phyloP scores from a whole-genome alignment of 108 stramenopile species.

The Cyclotella cryptica region DNA sequence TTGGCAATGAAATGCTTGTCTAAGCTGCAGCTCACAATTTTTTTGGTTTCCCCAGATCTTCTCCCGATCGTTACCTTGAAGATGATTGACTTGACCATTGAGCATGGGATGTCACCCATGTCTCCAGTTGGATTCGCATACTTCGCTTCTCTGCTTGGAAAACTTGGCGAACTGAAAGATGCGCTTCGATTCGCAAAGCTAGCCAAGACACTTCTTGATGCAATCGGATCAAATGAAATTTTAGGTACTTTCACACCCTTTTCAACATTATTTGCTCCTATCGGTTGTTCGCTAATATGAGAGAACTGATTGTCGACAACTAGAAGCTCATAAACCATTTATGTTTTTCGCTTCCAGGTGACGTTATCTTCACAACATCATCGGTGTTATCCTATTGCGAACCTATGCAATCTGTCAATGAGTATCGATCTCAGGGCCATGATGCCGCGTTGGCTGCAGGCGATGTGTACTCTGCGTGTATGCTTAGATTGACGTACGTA shows the following conservation, averaged over 20 bases:
- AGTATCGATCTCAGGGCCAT: not conserved
- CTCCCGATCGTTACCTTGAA: conserved; percentile 4
- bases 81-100: conserved; percentile 4
- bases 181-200: conserved; percentile 12
- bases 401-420: conserved; percentile 14
- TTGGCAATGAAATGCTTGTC: conserved; percentile 27
- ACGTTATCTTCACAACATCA: not conserved
- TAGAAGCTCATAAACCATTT: too few relatives aligned
- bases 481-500: too few relatives aligned
- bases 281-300: too few relatives aligned
- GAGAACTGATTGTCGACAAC: too few relatives aligned
- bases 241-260: not conserved
- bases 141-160: conserved; percentile 12
- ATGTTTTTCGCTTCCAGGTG: too few relatives aligned
- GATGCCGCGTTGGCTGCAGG: too few relatives aligned
- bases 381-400: conserved; percentile 7
- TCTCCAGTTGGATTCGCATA: conserved; percentile 18
- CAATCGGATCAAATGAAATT: not conserved
- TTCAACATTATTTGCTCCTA: too few relatives aligned
- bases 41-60: not conserved
- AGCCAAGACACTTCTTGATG: conserved; percentile 15
- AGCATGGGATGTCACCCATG: conserved; percentile 20
- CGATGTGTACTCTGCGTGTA: too few relatives aligned
- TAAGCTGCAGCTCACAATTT: not conserved
- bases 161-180: conserved; percentile 4